Conservation (phyloP, 2,329 filamentous ascomycete species). For the Botrytis pseudocinerea region DNA sequence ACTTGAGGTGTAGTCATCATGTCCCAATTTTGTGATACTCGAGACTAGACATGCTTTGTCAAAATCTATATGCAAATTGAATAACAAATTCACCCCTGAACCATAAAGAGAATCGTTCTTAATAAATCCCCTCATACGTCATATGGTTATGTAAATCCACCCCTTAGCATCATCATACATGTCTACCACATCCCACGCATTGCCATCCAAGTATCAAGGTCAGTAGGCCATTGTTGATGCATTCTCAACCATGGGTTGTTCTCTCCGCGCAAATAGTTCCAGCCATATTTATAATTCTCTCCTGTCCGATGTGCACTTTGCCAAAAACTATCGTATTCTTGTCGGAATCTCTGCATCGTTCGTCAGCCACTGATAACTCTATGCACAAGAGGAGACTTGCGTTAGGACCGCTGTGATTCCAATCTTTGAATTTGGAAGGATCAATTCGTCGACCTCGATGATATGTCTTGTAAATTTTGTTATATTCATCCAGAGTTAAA, state of each 20-base stretch:
- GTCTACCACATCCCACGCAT: conserved; percentile 13
- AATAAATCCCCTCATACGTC: too few species aligned
- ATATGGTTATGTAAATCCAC: background rate
- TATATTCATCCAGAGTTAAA: conserved; percentile 33
- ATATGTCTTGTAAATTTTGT: conserved; percentile 26
- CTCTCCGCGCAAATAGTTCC: background rate
- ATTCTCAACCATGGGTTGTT: conserved; percentile 26
- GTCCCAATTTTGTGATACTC: background rate
- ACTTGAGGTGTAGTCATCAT: background rate
- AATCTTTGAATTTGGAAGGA: conserved; percentile 32
- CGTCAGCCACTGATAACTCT: conserved; percentile 4
- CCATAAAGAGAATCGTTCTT: background rate
- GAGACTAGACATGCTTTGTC: background rate
- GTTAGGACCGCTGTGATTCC: conserved; percentile 36
- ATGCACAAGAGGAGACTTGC: conserved; percentile 21
- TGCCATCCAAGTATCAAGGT: conserved; percentile 26
- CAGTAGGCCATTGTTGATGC: conserved; percentile 25
- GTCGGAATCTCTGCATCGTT: conserved; percentile 32
- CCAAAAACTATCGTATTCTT: conserved; percentile 38
- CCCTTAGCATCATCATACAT: background rate
- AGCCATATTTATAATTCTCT: conserved; percentile 27
- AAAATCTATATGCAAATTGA: background rate
- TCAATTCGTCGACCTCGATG: conserved; percentile 22
- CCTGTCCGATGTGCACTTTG: conserved; percentile 36
- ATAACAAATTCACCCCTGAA: background rate